phyloP scores from a whole-genome alignment of 2,329 filamentous ascomycete species.

The Geosmithia putterillii region DNA sequence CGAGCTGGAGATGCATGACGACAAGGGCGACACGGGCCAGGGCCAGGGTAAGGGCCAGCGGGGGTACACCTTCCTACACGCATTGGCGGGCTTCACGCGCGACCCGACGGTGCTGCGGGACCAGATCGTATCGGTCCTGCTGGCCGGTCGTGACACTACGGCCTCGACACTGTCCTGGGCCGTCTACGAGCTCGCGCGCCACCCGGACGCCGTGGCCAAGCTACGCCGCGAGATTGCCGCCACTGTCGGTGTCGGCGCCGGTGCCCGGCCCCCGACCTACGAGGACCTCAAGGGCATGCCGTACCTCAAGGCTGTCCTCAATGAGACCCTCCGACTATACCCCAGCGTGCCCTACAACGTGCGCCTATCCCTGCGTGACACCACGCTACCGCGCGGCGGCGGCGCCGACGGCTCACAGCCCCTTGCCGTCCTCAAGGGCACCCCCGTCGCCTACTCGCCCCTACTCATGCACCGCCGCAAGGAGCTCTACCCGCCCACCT shows the following conservation, averaged over 20 bases:
- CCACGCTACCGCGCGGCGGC: slow-evolving; percentile 60
- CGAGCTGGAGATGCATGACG: slow-evolving; percentile 53
- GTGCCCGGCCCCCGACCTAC: slow-evolving; percentile 58
- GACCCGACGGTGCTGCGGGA: slow-evolving; percentile 63
- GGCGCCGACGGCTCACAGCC: slow-evolving; percentile 50
- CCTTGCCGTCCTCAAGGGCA: slow-evolving; percentile 54
- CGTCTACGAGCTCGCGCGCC: slow-evolving; percentile 67
- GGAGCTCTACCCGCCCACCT: slow-evolving; percentile 45
- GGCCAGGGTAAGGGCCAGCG: slow-evolving; percentile 56
- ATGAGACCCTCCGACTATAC: slow-evolving; percentile 68
- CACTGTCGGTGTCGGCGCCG: slow-evolving; percentile 45
- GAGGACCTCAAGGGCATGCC: slow-evolving; percentile 78
- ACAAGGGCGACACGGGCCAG: slow-evolving; percentile 56
- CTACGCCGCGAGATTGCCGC: slow-evolving; percentile 62
- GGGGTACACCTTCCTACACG: slow-evolving; percentile 76
- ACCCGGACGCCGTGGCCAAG: slow-evolving; percentile 54
- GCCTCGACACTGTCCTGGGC: slow-evolving; percentile 70
- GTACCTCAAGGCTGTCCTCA: slow-evolving; percentile 62
- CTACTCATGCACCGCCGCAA: slow-evolving; percentile 61
- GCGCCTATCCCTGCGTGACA: slow-evolving; percentile 58
- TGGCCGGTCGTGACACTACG: slow-evolving; percentile 82
- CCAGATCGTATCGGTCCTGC: slow-evolving; percentile 69
- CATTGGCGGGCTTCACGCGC: slow-evolving; percentile 69
- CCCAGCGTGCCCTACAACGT: slow-evolving; percentile 72
- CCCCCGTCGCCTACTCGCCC: slow-evolving; percentile 52